Base-by-base conservation (phyloP, 148 eudicot species). In the Rhododendron molle region DNA sequence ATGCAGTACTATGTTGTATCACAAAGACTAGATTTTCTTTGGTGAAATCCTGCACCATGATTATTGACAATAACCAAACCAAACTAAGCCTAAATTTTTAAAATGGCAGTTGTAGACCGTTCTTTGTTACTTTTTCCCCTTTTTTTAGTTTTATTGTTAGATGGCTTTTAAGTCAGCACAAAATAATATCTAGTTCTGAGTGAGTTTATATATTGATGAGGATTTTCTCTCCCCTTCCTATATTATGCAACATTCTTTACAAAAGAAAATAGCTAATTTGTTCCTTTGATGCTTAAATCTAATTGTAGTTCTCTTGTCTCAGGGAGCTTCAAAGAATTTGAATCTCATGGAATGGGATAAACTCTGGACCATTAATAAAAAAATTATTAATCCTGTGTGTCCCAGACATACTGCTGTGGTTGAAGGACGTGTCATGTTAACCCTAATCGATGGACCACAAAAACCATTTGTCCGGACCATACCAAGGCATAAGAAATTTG, bases 321-420 rank as follows among this genome's bases (percentile, higher is more conserved):
- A 95, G 99, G 99, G 99, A 58, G 99, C 99, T 71, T 95, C 98
- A 26, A 96, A 94, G 91, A 96, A 96, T 88, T 91, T 96, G 60
- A 96, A 96, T 90, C 98, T 96, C 80, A 96, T 96, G 99, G 98
- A 96, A 86, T 96, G 99, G 99, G 99, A 96, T 87, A 97, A 95
- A 87, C 95, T 97, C 20, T 97, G 99, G 99, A 94, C 94, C 28
- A 95, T 95, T 62, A 97, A 97, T 88, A 95, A 97, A 90, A 97
- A 91, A 86, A 93, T 95, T 21, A 93, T 97, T 67, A 98, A 97
- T 89, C 99, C 98, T 44, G 96, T 94, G 18, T 95, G 99, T 87
- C 93, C 99, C 15, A 93, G 99, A 91, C 98, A 97, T 82, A 97
- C 99, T 32, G 98, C 98, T 54, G 89, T 95, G 2, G 76, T 91